These are phyloP conservation scores for Nothomitra cinnamomea DNA, from an alignment of 2,329 filamentous ascomycete species.

Conservation along the genomic window DNA sequence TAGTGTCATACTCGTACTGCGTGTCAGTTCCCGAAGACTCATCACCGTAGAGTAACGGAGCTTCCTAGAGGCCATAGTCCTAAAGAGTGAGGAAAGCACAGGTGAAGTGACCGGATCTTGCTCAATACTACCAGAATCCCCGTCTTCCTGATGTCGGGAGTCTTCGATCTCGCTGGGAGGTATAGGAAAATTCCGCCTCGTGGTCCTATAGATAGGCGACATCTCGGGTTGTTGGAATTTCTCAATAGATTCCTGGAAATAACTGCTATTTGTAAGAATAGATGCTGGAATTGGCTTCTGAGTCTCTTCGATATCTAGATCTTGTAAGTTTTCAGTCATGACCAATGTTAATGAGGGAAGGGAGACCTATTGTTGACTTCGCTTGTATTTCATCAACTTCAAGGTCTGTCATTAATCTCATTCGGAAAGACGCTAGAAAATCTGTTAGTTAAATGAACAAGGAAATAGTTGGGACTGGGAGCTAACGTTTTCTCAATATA, in stretches of 20 bases:
- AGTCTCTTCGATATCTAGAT: neutral
- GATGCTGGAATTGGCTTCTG: neutral
- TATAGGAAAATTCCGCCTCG: neutral
- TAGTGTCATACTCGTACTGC: neutral
- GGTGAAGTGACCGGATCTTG: neutral
- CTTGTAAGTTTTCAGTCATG: neutral
- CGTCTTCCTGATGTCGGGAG: neutral
- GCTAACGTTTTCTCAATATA: neutral
- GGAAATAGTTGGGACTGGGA: neutral
- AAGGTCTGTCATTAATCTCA: neutral
- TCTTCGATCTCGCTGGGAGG: neutral
- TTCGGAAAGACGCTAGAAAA: neutral
- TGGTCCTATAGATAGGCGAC: neutral
- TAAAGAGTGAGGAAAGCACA: neutral
- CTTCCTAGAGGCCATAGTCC: neutral
- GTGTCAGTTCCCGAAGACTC: neutral
- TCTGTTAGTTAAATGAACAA: neutral
- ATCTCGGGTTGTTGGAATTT: neutral
- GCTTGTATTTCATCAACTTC: neutral
- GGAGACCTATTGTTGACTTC: neutral
- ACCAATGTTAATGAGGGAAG: neutral
- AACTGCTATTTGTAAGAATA: neutral
- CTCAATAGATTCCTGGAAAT: neutral
- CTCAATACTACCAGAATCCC: neutral
- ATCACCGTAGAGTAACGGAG: no score